Conservation (phyloP, 2,329 filamentous ascomycete genomes). For the Colletotrichum scovillei region DNA sequence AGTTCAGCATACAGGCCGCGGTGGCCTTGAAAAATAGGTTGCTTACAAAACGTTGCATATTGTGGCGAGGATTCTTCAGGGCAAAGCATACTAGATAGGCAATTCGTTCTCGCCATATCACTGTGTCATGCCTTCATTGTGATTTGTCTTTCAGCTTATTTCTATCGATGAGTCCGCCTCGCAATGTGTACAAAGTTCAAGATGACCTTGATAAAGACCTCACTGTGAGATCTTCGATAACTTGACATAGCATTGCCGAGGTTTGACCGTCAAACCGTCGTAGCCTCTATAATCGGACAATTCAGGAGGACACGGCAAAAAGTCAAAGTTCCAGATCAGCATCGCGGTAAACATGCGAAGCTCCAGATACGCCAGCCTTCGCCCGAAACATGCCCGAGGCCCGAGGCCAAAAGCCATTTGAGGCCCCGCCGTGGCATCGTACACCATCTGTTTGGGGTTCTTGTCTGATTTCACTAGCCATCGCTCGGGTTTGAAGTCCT, state of each 20-base stretch:
- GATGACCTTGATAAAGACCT: not conserved
- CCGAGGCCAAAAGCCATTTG: not conserved
- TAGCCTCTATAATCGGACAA: not conserved
- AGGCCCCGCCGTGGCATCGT: not conserved
- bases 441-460: not conserved
- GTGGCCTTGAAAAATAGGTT: constrained; percentile 16
- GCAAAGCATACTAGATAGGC: not conserved
- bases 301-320: not conserved
- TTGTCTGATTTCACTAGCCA: constrained; percentile 3
- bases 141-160: not conserved
- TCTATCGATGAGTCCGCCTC: too few relatives aligned
- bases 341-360: not conserved
- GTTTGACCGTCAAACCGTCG: not conserved
- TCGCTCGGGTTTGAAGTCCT: constrained; percentile 6
- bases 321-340: not conserved
- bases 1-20: constrained; percentile 29
- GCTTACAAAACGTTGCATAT: constrained; percentile 17
- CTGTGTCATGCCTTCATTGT: not conserved
- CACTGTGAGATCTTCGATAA: not conserved
- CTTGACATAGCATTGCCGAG: not conserved
- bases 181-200: too few relatives aligned
- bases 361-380: not conserved
- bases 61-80: not conserved
- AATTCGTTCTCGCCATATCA: not conserved
- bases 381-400: not conserved